phyloP scores from a whole-genome alignment of 2,329 filamentous ascomycete species.

The Paraphoma sp. region DNA sequence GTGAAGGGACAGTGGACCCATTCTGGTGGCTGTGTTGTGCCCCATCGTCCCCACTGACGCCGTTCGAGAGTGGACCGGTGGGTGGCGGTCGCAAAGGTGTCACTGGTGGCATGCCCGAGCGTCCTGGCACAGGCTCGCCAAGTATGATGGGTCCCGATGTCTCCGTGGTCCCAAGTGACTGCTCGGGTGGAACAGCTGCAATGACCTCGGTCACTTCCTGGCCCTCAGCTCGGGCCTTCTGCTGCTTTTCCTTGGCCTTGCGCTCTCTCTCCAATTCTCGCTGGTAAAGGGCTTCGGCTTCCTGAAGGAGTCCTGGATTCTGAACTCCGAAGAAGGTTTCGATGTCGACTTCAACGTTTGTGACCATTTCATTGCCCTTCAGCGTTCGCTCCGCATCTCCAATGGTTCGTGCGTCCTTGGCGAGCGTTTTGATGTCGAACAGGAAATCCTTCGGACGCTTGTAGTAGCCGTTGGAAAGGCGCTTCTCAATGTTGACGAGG shows the following conservation, averaged over 20 bases:
- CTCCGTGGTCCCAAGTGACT: slow-evolving; percentile 53
- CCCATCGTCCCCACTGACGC: slow-evolving; percentile 50
- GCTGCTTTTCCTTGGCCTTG: slow-evolving; percentile 64
- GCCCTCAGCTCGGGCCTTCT: slow-evolving; percentile 44
- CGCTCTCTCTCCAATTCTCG: slow-evolving; percentile 70
- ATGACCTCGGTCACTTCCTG: slow-evolving; percentile 50
- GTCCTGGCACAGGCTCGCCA: slow-evolving; percentile 68
- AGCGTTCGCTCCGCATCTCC: slow-evolving; percentile 84
- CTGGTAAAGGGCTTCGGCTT: slow-evolving; percentile 82
- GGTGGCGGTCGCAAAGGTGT: slow-evolving; percentile 45
- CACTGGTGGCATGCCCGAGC: slow-evolving; percentile 51
- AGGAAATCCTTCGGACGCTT: slow-evolving; percentile 88
- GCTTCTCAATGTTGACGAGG: slow-evolving; percentile 89
- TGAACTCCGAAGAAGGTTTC: slow-evolving; percentile 70
- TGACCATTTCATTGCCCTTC: slow-evolving; percentile 88
- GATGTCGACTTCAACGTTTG: slow-evolving; percentile 95
- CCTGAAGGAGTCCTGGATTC: slow-evolving; percentile 61
- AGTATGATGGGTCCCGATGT: slow-evolving; percentile 59
- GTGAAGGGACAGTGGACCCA: slow-evolving; percentile 50
- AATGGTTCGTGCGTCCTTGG: slow-evolving; percentile 81
- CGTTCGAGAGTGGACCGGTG: slow-evolving; percentile 67
- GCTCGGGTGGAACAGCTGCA: slow-evolving; percentile 49
- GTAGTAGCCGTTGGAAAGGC: slow-evolving; percentile 97
- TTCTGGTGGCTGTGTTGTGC: slow-evolving; percentile 47
- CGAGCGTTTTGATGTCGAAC: slow-evolving; percentile 82